Evolutionary conservation across 2,329 filamentous ascomycete species (phyloP).

Genomic region (Hypoxylon sp.): DNA sequence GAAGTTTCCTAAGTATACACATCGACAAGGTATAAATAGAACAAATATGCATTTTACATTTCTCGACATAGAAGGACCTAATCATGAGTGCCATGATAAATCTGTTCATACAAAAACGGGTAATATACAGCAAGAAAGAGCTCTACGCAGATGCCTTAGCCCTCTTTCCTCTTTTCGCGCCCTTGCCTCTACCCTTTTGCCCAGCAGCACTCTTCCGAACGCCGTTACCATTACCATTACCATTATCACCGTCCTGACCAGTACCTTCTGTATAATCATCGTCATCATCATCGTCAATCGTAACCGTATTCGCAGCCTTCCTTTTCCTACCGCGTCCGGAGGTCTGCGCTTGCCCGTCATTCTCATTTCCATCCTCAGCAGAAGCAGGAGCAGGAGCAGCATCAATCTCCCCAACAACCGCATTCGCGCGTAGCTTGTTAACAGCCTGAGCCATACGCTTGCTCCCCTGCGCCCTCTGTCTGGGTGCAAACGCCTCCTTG

Average conservation of each 20-base stretch:
- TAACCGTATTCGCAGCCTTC: constrained; percentile 42
- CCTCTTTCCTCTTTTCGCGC: constrained; percentile 41
- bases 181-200: constrained; percentile 25
- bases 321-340: constrained; percentile 45
- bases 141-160: constrained; percentile 37
- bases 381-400: constrained; percentile 5
- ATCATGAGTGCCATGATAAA: too few relatives aligned
- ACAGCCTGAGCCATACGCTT: constrained; percentile 82
- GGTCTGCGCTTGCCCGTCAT: constrained; percentile 14
- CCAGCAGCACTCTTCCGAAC: constrained; percentile 23
- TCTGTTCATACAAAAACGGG: too few relatives aligned
- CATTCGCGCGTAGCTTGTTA: constrained; percentile 68
- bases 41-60: too few relatives aligned
- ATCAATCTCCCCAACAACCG: constrained; percentile 43
- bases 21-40: too few relatives aligned
- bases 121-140: neutral
- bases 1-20: too few relatives aligned
- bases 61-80: too few relatives aligned
- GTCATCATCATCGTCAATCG: constrained; percentile 36
- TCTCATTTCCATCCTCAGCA: constrained; percentile 31
- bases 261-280: constrained; percentile 31
- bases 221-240: constrained; percentile 20
- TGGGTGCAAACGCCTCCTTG: constrained; percentile 73
- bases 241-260: constrained; percentile 22
- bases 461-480: constrained; percentile 70